Conservation (phyloP, 2,329 filamentous ascomycete genomes). For the Rachicladosporium sp. region DNA sequence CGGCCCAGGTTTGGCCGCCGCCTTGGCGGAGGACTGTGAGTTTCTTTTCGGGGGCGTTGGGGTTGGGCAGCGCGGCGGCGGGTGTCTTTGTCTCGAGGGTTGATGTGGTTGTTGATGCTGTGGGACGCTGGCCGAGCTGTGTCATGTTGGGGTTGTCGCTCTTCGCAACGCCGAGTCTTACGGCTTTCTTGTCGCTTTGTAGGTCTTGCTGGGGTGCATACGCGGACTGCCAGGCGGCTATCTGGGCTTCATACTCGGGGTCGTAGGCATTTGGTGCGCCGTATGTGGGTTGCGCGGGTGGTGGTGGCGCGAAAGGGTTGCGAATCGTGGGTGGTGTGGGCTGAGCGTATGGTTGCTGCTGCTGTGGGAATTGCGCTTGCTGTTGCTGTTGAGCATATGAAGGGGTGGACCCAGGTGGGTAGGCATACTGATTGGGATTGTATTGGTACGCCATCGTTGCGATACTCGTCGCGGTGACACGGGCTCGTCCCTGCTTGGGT, state of each 20-base stretch:
- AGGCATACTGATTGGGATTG: conserved; percentile 11
- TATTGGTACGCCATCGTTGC: conserved; percentile 4
- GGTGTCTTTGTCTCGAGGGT: too few species aligned
- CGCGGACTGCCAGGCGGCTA: conserved; percentile 83
- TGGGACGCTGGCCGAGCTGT: conserved; percentile 2
- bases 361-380: conserved; percentile 16
- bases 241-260: conserved; percentile 77
- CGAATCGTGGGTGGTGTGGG: conserved; percentile 52
- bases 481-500: too few species aligned
- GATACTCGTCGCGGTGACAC: too few species aligned
- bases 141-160: conserved; percentile 2
- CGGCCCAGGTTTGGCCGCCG: conserved; percentile 86
- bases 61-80: conserved; percentile 9
- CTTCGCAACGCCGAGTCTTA: too few species aligned
- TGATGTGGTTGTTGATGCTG: not conserved
- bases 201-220: conserved; percentile 1
- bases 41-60: conserved; percentile 28
- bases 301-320: conserved; percentile 65
- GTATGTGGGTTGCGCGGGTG: conserved; percentile 23
- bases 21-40: conserved; percentile 83
- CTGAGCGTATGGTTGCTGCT: conserved; percentile 4
- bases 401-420: conserved; percentile 19
- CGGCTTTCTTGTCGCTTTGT: not conserved
- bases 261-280: conserved; percentile 37
- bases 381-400: conserved; percentile 34